Base-by-base conservation (phyloP, 495 filamentous ascomycete species). In the Parathielavia hyrcaniae region DNA sequence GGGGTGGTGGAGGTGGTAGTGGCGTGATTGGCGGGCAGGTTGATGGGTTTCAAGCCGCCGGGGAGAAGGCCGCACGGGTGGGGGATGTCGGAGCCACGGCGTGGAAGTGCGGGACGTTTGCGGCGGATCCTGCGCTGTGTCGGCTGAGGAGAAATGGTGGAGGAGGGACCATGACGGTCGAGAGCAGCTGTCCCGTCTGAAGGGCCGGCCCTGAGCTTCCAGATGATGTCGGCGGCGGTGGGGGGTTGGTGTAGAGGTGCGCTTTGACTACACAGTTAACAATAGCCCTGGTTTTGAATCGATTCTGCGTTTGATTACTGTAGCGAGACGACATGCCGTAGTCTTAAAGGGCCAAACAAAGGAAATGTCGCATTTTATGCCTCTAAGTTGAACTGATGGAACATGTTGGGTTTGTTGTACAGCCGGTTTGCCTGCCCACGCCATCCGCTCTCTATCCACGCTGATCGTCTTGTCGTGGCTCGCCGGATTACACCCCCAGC, bases 361-460 rank as follows among this genome's bases (percentile, higher is more conserved):
- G 30, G 26, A 61, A 58, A 55, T 34, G 26, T 50, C 57, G 53
- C 57, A 53, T 66, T 56, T 60, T 62, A 63, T 66, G 53, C 35
- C 60, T 63, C 60, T 66, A 61, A 58, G 60, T 52, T 63, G 50
- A 30, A 58, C 40, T 63, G 30, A 12, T 57, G 14, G 60, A 50
- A 63, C 63, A 63, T 53, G 53, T 50, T 56, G n/a, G n/a, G n/a
- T n/a, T n/a, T n/a, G n/a, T 66, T 66, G 50, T 66, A 63, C 61
- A 66, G 48, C 52, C 50, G 52, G 16, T 19, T 49, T 2, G 43
- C 39, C 34, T 20, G 16, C 58, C 12, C 53, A 46, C 36, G 11
- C 46, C 10, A 34, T 50, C 38, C 12, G 26, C 17, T 32, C 36
- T 55, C 46, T 55, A 36, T 40, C 46, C 54, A 20, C 19, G 35